Conservation (phyloP, 495 filamentous ascomycete species). For the Xylaria telfairii region DNA sequence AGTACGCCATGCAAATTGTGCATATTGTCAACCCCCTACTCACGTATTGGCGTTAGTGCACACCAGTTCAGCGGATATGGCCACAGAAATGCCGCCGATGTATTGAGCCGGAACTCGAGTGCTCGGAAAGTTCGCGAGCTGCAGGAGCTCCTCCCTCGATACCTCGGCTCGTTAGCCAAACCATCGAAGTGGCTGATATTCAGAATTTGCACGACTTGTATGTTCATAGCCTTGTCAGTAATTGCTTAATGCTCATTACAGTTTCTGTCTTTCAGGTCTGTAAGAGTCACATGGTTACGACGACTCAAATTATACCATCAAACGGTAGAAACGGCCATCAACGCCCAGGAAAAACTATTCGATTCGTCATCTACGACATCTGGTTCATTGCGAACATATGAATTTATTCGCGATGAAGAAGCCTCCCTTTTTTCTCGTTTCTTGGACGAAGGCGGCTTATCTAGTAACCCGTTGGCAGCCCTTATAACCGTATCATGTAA, state of each 20-base stretch:
- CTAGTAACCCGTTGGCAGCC: neutral
- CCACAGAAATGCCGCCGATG: conserved; percentile 10
- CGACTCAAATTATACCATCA: neutral
- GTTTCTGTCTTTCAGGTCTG: neutral
- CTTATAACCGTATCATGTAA: neutral
- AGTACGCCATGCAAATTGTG: neutral
- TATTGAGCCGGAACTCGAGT: conserved; percentile 5
- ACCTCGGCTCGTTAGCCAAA: neutral
- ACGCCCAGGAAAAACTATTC: neutral
- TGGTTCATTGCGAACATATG: neutral
- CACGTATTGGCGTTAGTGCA: neutral
- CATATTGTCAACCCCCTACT: neutral
- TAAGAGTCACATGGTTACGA: neutral
- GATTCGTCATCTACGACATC: too few relatives aligned
- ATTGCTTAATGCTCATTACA: neutral
- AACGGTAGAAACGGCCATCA: too few relatives aligned
- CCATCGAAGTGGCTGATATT: neutral
- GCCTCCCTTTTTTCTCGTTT: neutral
- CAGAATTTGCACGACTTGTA: neutral
- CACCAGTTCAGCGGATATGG: neutral
- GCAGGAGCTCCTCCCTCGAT: conserved; percentile 3
- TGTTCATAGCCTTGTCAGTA: neutral
- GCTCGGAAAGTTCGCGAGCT: conserved; percentile 2
- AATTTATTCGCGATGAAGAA: neutral
- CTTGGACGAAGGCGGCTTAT: neutral